Base-by-base conservation (phyloP, 176 grass and related monocot genomes). In the Neostapfia colusana region DNA sequence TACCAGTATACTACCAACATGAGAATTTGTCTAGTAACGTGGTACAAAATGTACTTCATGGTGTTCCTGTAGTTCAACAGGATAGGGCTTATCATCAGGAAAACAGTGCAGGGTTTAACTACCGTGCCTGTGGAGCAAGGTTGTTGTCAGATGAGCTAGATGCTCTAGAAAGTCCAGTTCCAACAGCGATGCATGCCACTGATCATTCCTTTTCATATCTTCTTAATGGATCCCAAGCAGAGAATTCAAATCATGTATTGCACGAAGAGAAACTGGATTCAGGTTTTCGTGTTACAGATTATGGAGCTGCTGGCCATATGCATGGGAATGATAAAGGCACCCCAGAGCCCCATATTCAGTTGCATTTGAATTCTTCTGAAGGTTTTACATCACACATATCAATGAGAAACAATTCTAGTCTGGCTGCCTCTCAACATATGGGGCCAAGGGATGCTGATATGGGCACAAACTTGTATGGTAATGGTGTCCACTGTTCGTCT, bases 81-180 rank as follows among this genome's bases (percentile, higher is more conserved):
- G 63, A 77, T 21, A 64, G 17, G 21, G 17, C 67, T 64, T 72
- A 35, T 86, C 62, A 82, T 64, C 81, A 63, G 38, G 81, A 64
- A 63, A 63, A 67, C 23, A 67, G 18, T 5, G n/a, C 69, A 53
- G 31, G 49, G 46, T 60, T 75, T 5, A 75, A 44, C 50, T 66
- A 62, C 56, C 34, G 0, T 0, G 37, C 79, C 63, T 60, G 0
- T 50, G 70, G 69, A 79, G 63, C 73, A 48, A 77, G 71, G 70
- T 28, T 85, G 64, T 88, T 70, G 44, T 93, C 91, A 13, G 6
- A 83, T 75, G 82, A 90, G 20, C 53, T 85, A 46, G 85, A 88
- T 74, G 79, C 78, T 83, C 55, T 88, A 25, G 85, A 93, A 83
- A 90, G 82, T 48, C 85, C 85, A 35, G 38, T 82, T 77, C 82